phyloP scores from a whole-genome alignment of 257 asterid genomes.

The Nicotiana sylvestris region DNA sequence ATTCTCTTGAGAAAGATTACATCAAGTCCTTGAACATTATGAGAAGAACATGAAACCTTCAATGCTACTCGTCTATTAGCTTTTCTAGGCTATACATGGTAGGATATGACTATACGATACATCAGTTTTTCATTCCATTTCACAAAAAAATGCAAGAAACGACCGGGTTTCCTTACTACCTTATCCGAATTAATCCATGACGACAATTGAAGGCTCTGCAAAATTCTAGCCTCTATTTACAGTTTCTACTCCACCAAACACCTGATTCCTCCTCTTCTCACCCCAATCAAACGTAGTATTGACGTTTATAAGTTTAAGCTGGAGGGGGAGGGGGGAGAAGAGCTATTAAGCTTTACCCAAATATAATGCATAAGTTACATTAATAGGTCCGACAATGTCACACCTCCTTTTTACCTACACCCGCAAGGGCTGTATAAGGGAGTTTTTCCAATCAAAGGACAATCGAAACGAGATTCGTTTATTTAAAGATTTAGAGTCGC shows the following conservation, averaged over 20 bases:
- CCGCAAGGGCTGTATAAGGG: too few species aligned
- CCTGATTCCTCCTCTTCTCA: not conserved
- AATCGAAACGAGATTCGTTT: too few species aligned
- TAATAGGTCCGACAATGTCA: too few species aligned
- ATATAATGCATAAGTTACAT: not conserved
- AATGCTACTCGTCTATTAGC: slow-evolving; percentile 11
- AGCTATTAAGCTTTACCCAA: not conserved
- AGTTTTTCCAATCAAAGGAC: too few species aligned
- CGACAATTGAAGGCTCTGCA: slow-evolving; percentile 38
- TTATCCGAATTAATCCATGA: slow-evolving; percentile 32
- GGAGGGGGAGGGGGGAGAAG: not conserved
- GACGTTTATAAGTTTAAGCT: not conserved
- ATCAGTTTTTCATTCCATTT: slow-evolving; percentile 23
- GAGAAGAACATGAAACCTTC: too few species aligned
- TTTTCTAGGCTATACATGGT: slow-evolving; percentile 25
- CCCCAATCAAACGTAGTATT: not conserved
- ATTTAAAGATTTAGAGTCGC: too few species aligned
- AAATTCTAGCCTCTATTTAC: slow-evolving; percentile 54
- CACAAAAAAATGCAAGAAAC: slow-evolving; percentile 35
- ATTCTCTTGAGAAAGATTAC: too few species aligned
- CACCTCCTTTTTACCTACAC: too few species aligned
- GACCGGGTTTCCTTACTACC: slow-evolving; percentile 31
- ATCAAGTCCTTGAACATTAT: too few species aligned
- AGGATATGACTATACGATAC: slow-evolving; percentile 27
- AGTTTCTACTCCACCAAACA: not conserved